Evolutionary conservation across 257 asterid species (phyloP).

Genomic region (Solanum bulbocastanum): DNA sequence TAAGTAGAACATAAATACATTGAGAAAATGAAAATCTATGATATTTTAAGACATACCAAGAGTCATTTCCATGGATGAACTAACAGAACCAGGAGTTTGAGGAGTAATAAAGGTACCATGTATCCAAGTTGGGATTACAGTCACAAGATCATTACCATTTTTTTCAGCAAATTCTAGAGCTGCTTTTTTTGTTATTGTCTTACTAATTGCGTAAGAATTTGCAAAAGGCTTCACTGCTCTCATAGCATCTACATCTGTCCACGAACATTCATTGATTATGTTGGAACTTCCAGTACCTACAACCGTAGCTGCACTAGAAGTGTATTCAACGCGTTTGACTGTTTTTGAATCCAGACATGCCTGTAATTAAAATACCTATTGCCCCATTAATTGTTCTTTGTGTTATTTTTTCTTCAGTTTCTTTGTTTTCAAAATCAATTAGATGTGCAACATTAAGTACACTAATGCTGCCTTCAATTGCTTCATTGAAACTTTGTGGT

Average conservation of each 20-base stretch:
- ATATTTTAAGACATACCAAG: not conserved
- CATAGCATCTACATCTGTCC: slow-evolving; percentile 21
- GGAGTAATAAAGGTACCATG: slow-evolving; percentile 58
- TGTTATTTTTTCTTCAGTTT: slow-evolving; percentile 26
- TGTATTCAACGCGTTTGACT: slow-evolving; percentile 32
- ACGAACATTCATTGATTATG: slow-evolving; percentile 18
- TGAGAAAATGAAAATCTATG: not conserved
- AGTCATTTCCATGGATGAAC: not conserved
- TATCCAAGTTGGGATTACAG: slow-evolving; percentile 35
- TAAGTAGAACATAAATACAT: not conserved
- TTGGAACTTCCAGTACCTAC: not conserved
- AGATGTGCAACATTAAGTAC: too few relatives aligned
- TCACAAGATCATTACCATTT: slow-evolving; percentile 43
- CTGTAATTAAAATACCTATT: slow-evolving; percentile 20
- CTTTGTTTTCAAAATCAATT: slow-evolving; percentile 8
- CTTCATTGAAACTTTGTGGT: too few relatives aligned
- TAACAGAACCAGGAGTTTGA: slow-evolving; percentile 9
- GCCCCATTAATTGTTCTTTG: slow-evolving; percentile 11
- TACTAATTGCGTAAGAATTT: slow-evolving; percentile 34
- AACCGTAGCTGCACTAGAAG: slow-evolving; percentile 29
- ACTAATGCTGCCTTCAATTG: too few relatives aligned
- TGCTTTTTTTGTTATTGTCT: slow-evolving; percentile 34
- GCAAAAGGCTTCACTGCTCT: not conserved
- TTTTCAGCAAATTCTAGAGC: slow-evolving; percentile 34
- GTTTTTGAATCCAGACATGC: slow-evolving; percentile 27